Evolutionary conservation across 1,284 basidiomycete species (phyloP).

Genomic region (Ceratorhiza oryzae-sativae): DNA sequence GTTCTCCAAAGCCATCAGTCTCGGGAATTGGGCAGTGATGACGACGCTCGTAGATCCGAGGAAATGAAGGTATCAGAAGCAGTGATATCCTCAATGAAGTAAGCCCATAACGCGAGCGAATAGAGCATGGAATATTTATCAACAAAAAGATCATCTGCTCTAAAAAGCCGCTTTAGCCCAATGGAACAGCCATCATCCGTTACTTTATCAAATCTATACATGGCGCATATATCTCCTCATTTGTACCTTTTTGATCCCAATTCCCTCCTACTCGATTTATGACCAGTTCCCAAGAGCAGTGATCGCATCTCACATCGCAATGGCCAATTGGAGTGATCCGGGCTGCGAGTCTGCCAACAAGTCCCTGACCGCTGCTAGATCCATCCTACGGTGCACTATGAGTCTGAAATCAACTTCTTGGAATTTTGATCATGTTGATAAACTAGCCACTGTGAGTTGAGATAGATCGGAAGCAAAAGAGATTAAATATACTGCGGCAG

Average conservation of each 20-base stretch:
- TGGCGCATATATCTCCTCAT: conserved; percentile 6
- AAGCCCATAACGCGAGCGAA: neutral
- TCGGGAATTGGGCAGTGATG: neutral
- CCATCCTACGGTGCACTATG: neutral
- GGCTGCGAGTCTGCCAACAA: conserved; percentile 29
- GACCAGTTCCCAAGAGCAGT: neutral
- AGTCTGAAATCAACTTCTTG: neutral
- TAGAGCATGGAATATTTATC: neutral
- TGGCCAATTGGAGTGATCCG: conserved; percentile 23
- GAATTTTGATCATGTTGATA: neutral
- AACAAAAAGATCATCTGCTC: neutral
- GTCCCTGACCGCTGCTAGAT: conserved; percentile 7
- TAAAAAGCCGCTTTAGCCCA: neutral
- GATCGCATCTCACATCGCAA: neutral
- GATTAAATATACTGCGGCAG: neutral
- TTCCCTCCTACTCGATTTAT: neutral
- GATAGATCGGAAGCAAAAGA: no score
- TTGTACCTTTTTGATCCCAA: neutral
- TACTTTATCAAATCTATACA: conserved; percentile 6
- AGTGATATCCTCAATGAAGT: conserved; percentile 15
- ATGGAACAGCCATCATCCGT: neutral
- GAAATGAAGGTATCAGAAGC: neutral
- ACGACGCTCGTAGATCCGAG: conserved; percentile 9
- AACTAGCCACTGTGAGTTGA: neutral
- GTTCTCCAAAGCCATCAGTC: neutral